Percentiles rank a stretch among this genome's conserved stretches.
These are phyloP conservation scores for Talaromyces borbonicus DNA, from an alignment of 495 filamentous ascomycete species.

Conservation along the genomic window DNA sequence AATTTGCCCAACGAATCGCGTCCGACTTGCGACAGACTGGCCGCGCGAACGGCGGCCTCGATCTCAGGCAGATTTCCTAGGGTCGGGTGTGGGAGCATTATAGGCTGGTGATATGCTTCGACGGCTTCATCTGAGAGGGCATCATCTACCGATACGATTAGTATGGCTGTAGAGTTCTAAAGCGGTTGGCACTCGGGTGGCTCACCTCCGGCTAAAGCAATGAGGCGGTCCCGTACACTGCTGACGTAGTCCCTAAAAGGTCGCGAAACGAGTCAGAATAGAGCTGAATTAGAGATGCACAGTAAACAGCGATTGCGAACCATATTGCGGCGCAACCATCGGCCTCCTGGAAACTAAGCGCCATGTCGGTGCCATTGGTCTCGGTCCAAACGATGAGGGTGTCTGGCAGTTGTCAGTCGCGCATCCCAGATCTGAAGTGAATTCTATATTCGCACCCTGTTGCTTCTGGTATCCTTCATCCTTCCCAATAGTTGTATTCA, in stretches of 20 bases:
- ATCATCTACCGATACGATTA: slow-evolving; percentile 52
- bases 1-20: slow-evolving; percentile 86
- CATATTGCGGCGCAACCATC: slow-evolving; percentile 91
- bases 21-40: slow-evolving; percentile 61
- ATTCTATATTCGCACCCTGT: slow-evolving; percentile 62
- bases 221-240: slow-evolving; percentile 63
- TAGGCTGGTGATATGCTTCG: slow-evolving; percentile 51
- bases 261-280: slow-evolving; percentile 11
- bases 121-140: slow-evolving; percentile 80
- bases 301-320: slow-evolving; percentile 45
- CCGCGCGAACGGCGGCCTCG: slow-evolving; percentile 66
- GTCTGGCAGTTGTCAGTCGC: slow-evolving; percentile 42
- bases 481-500: slow-evolving; percentile 82
- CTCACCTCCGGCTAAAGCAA: slow-evolving; percentile 43
- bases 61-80: slow-evolving; percentile 74
- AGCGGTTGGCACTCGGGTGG: not conserved
- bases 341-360: slow-evolving; percentile 94
- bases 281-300: slow-evolving; percentile 1
- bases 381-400: slow-evolving; percentile 99
- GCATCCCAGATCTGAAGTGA: slow-evolving; percentile 8
- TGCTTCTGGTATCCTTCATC: slow-evolving; percentile 98
- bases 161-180: slow-evolving; percentile 1
- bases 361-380: slow-evolving; percentile 81
- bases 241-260: slow-evolving; percentile 81
- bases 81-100: slow-evolving; percentile 67